Conservation (phyloP, 2,329 filamentous ascomycete genomes). For the Hansfordia pulvinata region DNA sequence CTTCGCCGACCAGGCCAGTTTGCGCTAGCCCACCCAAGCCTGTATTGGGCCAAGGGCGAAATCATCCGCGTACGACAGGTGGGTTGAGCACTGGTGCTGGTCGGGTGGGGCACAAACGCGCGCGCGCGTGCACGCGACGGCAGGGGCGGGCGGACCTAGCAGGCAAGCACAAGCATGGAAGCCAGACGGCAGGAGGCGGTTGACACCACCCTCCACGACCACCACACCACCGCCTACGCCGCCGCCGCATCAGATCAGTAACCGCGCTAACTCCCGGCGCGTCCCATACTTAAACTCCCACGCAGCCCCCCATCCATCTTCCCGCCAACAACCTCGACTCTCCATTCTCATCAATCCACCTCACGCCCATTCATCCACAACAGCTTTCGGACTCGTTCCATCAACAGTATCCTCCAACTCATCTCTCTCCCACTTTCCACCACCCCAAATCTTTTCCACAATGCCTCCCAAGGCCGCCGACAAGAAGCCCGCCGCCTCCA, state of each 20-base stretch:
- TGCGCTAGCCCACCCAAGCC: too few relatives aligned
- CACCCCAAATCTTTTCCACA: slow-evolving; percentile 29
- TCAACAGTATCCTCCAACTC: slow-evolving; percentile 6
- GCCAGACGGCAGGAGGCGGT: too few relatives aligned
- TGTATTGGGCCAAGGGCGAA: too few relatives aligned
- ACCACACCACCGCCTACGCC: background rate
- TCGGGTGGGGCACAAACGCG: background rate
- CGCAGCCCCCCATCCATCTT: slow-evolving; percentile 33
- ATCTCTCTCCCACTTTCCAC: slow-evolving; percentile 8
- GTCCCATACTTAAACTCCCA: slow-evolving; percentile 46
- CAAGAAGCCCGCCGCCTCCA: slow-evolving; percentile 98
- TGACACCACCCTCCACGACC: too few relatives aligned
- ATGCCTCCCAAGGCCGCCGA: slow-evolving; percentile 97
- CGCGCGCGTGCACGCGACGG: background rate
- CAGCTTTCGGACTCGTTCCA: slow-evolving; percentile 4
- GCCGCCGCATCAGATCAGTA: slow-evolving; percentile 37
- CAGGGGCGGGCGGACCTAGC: background rate
- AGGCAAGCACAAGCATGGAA: too few relatives aligned
- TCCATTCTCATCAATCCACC: slow-evolving; percentile 24
- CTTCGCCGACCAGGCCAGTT: too few relatives aligned
- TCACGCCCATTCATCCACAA: slow-evolving; percentile 2
- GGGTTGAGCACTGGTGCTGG: background rate
- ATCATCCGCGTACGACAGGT: background rate
- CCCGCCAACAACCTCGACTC: slow-evolving; percentile 13
- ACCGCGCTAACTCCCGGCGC: slow-evolving; percentile 32